A percentile compares a stretch with the other conserved stretches of the same genome.
phyloP scores from a whole-genome alignment of 345 rosid genomes.

The Microcos paniculata region DNA sequence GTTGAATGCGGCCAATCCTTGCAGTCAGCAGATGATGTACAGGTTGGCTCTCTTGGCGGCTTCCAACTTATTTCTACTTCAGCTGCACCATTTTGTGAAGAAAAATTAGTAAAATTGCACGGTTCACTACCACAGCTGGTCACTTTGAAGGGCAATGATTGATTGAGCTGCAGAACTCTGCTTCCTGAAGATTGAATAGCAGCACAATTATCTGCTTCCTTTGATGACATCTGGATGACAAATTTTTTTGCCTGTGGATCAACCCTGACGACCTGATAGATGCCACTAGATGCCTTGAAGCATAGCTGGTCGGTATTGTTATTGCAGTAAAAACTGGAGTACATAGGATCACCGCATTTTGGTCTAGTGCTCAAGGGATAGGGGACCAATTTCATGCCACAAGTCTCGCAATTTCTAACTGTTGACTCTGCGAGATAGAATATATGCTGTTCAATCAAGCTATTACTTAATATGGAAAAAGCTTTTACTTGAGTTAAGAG shows the following conservation, averaged over 20 bases:
- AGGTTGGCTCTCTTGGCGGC: slow-evolving; percentile 7
- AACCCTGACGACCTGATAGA: not conserved
- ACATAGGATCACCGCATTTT: slow-evolving; percentile 13
- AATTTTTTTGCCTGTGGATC: not conserved
- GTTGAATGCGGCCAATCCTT: slow-evolving; percentile 21
- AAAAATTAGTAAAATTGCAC: not conserved
- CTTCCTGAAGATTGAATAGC: not conserved
- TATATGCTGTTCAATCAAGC: not conserved
- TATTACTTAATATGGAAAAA: not conserved
- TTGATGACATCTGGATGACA: not conserved
- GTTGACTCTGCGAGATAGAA: slow-evolving; percentile 10
- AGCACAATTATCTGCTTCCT: not conserved
- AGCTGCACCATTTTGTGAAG: slow-evolving; percentile 10
- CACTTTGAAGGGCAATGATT: slow-evolving; percentile 14
- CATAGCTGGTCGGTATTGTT: not conserved
- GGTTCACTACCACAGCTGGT: not conserved
- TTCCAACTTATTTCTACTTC: slow-evolving; percentile 15
- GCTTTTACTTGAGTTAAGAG: not conserved
- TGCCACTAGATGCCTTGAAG: not conserved
- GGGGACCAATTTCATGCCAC: slow-evolving; percentile 15
- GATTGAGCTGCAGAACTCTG: slow-evolving; percentile 10
- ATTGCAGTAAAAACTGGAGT: not conserved
- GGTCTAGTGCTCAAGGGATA: slow-evolving; percentile 7
- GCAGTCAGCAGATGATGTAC: slow-evolving; percentile 17
- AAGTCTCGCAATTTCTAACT: slow-evolving; percentile 2